Conservation (phyloP, 129 eudicot species). For the Chrysanthemum seticuspe region DNA sequence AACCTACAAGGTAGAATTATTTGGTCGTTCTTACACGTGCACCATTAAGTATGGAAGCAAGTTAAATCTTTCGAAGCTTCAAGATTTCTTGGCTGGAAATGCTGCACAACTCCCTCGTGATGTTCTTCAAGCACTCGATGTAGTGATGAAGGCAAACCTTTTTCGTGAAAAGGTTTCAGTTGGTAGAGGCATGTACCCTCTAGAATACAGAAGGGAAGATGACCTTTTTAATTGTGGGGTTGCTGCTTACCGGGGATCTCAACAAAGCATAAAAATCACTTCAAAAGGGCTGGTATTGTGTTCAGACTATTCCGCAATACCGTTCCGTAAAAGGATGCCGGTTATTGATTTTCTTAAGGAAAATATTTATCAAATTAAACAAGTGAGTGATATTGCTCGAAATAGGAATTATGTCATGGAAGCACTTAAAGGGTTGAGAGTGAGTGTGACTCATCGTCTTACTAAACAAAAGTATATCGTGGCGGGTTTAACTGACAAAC, state of each 20-base stretch:
- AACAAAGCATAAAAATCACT: conserved; percentile 58
- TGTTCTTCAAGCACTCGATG: conserved; percentile 59
- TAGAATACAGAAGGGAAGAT: conserved; percentile 28
- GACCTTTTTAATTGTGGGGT: conserved; percentile 47
- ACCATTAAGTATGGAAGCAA: conserved; percentile 50
- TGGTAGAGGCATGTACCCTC: conserved; percentile 53
- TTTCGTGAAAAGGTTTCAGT: conserved; percentile 40
- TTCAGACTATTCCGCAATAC: conserved; percentile 54
- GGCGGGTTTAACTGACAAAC: conserved; percentile 41
- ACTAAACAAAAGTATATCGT: conserved; percentile 62
- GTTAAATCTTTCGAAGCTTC: conserved; percentile 48
- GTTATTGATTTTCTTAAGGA: conserved; percentile 65
- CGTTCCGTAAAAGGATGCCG: conserved; percentile 60
- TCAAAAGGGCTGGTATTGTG: conserved; percentile 59
- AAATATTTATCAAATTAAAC: conserved; percentile 36
- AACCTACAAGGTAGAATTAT: conserved; percentile 38
- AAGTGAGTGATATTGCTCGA: conserved; percentile 23
- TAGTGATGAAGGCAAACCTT: conserved; percentile 66
- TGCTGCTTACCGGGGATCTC: conserved; percentile 67
- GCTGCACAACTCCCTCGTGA: conserved; percentile 50
- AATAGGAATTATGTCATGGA: conserved; percentile 20
- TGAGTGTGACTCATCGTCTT: conserved; percentile 66
- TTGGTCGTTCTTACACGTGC: conserved; percentile 33
- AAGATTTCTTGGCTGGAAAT: conserved; percentile 52
- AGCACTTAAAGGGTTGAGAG: conserved; percentile 55